Conservation (phyloP, 2,329 filamentous ascomycete genomes). For the Macrophomina pseudophaseolina region DNA sequence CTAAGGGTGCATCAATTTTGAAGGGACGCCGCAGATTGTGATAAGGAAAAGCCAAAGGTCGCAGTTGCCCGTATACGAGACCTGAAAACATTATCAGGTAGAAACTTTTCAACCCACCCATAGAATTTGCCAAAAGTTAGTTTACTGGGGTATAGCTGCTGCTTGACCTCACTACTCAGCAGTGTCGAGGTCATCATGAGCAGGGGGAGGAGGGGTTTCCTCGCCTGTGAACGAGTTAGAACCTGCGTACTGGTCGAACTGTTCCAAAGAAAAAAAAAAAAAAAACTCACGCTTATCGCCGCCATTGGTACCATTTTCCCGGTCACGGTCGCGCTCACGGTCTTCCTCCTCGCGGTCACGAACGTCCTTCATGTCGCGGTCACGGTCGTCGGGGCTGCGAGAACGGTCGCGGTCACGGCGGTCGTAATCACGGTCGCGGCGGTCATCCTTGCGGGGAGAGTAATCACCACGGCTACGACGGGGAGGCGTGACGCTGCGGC, state of each 20-base stretch:
- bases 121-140: conserved; percentile 20
- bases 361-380: conserved; percentile 59
- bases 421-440: conserved; percentile 74
- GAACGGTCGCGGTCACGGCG: conserved; percentile 77
- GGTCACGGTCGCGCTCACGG: conserved; percentile 62
- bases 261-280: not conserved
- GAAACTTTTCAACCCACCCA: conserved; percentile 23
- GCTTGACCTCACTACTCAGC: conserved; percentile 41
- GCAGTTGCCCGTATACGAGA: conserved; percentile 20
- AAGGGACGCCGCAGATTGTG: conserved; percentile 16
- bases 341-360: conserved; percentile 60
- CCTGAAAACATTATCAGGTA: conserved; percentile 18
- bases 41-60: conserved; percentile 24
- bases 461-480: conserved; percentile 69
- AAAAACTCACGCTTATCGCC: conserved; percentile 80
- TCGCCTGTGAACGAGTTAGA: conserved; percentile 26
- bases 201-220: conserved; percentile 67
- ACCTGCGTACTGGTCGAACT: too few species aligned
- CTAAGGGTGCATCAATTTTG: conserved; percentile 25
- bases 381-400: conserved; percentile 67
- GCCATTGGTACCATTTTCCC: conserved; percentile 77
- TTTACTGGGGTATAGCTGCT: conserved; percentile 10
- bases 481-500: conserved; percentile 56
- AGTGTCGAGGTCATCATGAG: conserved; percentile 93
- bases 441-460: conserved; percentile 87